phyloP scores from a whole-genome alignment of 208 protist species.

The Spongospora subterranea region DNA sequence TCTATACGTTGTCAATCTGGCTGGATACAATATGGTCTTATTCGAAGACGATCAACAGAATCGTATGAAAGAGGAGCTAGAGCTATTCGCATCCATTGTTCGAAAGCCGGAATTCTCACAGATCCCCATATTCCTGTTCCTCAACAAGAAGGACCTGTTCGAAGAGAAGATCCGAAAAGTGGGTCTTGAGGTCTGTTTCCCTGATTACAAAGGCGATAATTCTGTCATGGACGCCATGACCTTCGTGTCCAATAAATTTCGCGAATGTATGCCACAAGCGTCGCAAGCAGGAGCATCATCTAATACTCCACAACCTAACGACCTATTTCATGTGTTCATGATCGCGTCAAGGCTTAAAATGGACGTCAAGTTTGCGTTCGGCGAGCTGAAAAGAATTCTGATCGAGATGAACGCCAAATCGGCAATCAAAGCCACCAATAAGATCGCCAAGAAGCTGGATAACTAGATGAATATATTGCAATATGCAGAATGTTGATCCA shows the following conservation, averaged over 20 bases:
- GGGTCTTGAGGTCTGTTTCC: constrained; percentile 57
- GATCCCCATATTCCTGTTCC: constrained; percentile 64
- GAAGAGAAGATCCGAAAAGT: constrained; percentile 65
- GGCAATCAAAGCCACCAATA: constrained; percentile 53
- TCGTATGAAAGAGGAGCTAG: constrained; percentile 51
- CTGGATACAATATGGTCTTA: constrained; percentile 59
- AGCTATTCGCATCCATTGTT: constrained; percentile 44
- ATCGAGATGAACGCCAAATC: constrained; percentile 40
- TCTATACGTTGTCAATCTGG: constrained; percentile 61
- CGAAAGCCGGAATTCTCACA: constrained; percentile 15
- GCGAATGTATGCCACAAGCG: constrained; percentile 23
- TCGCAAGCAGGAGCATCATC: not conserved
- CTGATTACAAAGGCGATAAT: constrained; percentile 65
- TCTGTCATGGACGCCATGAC: constrained; percentile 53
- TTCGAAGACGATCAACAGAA: constrained; percentile 61
- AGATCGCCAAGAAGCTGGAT: constrained; percentile 48
- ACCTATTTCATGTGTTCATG: constrained; percentile 50
- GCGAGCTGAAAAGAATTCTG: constrained; percentile 43
- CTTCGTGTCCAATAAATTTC: constrained; percentile 51
- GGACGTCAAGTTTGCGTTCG: constrained; percentile 54
- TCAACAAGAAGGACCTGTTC: constrained; percentile 68
- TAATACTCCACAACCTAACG: not conserved
- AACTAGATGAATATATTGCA: too few species aligned
- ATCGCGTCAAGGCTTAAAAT: constrained; percentile 39
- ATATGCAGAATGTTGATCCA: too few species aligned